These are phyloP conservation scores for Salvia rosmarinus DNA, from an alignment of 257 asterid genomes.

Conservation along the genomic window DNA sequence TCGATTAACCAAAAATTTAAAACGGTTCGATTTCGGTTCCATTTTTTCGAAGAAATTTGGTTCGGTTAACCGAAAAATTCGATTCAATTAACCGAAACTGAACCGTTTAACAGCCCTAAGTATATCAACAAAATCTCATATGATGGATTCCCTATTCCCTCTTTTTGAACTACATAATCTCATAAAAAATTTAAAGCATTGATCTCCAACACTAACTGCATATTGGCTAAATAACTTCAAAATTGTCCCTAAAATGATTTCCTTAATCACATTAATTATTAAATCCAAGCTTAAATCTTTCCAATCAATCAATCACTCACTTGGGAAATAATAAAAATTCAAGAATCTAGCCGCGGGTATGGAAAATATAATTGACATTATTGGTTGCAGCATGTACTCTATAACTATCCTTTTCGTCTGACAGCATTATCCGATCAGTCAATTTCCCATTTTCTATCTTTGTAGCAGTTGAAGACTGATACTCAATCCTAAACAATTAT, in stretches of 20 bases:
- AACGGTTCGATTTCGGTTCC: no score
- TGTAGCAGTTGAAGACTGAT: constrained; percentile 38
- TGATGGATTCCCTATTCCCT: no score
- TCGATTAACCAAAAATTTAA: no score
- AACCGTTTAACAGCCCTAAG: no score
- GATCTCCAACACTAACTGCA: no score
- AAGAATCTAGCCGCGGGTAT: constrained; percentile 1
- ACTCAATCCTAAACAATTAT: constrained; percentile 3
- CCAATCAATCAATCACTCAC: background rate
- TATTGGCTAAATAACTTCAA: no score
- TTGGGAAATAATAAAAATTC: background rate
- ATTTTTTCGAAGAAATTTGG: no score
- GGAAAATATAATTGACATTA: background rate
- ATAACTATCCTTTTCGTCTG: constrained; percentile 39
- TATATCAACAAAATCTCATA: no score
- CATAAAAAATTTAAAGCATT: no score
- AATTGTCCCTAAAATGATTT: background rate
- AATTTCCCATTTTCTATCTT: constrained; percentile 24
- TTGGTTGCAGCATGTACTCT: background rate
- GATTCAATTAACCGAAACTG: no score
- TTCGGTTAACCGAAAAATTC: no score
- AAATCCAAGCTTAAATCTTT: background rate
- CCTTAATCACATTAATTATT: background rate
- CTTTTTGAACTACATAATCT: no score
- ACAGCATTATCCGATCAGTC: constrained; percentile 20